Conservation (phyloP, 495 filamentous ascomycete species). For the Cudoniella acicularis region DNA sequence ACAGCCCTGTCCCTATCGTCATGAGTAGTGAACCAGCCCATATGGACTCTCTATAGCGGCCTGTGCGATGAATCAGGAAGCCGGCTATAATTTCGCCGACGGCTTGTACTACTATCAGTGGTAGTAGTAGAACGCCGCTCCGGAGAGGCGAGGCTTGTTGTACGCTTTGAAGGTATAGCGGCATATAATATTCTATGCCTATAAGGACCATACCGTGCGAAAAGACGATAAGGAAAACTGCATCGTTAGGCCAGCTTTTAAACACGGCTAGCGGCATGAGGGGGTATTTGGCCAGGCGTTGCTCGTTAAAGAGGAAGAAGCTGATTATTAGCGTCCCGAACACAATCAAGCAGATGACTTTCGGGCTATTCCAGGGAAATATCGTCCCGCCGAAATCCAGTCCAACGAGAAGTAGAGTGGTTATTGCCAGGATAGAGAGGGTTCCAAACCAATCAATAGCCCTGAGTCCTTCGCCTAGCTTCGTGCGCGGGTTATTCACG, state of each 20-base stretch:
- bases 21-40: constrained; percentile 47
- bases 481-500: constrained; percentile 58
- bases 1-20: constrained; percentile 54
- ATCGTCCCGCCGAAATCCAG: constrained; percentile 69
- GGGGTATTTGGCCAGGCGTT: constrained; percentile 65
- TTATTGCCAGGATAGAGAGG: constrained; percentile 59
- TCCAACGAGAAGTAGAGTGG: constrained; percentile 68
- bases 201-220: constrained; percentile 44
- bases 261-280: constrained; percentile 67
- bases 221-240: constrained; percentile 47
- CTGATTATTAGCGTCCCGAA: constrained; percentile 58
- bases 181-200: constrained; percentile 56
- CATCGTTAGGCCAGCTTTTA: constrained; percentile 52
- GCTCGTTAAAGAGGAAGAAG: constrained; percentile 60
- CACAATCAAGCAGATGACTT: constrained; percentile 67
- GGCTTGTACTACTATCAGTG: constrained; percentile 50
- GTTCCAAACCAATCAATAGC: constrained; percentile 51
- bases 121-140: constrained; percentile 70
- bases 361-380: constrained; percentile 54
- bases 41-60: constrained; percentile 54
- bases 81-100: constrained; percentile 46
- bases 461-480: constrained; percentile 41
- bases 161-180: constrained; percentile 79
- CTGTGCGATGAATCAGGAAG: constrained; percentile 54
- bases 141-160: constrained; percentile 49